Base-by-base conservation (phyloP, 768 basidiomycete genomes). In the Fomitopsis serialis region DNA sequence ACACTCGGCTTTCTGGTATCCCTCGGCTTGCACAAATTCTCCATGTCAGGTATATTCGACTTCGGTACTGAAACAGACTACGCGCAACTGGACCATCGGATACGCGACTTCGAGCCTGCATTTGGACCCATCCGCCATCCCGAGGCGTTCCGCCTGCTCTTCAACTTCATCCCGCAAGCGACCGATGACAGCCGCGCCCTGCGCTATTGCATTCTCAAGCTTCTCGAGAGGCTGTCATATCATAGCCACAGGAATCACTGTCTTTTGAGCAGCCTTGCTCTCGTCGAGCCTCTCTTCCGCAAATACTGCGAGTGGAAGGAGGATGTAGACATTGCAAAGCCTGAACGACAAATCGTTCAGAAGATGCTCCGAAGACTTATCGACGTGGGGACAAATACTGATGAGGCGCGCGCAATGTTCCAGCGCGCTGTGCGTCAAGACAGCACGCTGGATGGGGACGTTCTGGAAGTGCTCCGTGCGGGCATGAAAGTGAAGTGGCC, bases 401-500 rank as follows among this genome's bases (percentile, higher is more conserved):
- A 74, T 9, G 85, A 90, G 29, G 80, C 80, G n/a, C 71, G 85
- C 43, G 62, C 64, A 11, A 77, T 92, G 36, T 82, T 93, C 51
- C 81, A 85, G 58, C 73, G 71, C 24, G 75, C 76, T 0, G 72
- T 85, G 44, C 74, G 66, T 37, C 71, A 68, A 1, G 74, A 79
- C 50, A 75, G 77, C 13, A 72, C 70, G 0, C 64, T 90, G 23
- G 81, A 90, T 56, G 63, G 69, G 6, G 87, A 88, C 45, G 74
- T 89, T 34, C 65, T 92, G 43, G 89, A 89, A 42, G 68, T 90
- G 24, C 74, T 92, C 50, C 79, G 86, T 7, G 75, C 78, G 44
- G 82, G 81, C 2, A 84, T 89, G 76, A 85, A 81, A 65, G 82
- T 82, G 36, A 77, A 82, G 32, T 92, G 90, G 91, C 81, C 87